Evolutionary conservation across 345 rosid genomes (phyloP), one percentile per base, ranked within the genome.

Genomic region (Durio zibethinus): DNA sequence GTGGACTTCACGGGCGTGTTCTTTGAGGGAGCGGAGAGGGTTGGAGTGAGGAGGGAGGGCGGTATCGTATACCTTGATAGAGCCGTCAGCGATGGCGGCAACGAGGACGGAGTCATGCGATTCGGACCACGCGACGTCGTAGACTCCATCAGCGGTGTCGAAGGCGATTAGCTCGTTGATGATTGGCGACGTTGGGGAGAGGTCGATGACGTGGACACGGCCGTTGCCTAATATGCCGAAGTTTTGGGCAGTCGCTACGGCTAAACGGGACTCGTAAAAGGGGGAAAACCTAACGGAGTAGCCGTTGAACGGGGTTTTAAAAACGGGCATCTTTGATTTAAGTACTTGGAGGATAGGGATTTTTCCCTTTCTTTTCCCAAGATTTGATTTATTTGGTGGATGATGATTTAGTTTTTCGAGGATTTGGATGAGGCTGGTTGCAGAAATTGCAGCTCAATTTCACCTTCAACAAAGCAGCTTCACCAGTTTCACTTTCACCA

Each of bases 181-280:
- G 20, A 81, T 77, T 15, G 87, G 80, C 15, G 89, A 85, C 79
- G 87, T 57, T 0, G 93, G 36, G 93, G 97, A 84, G 0, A 95
- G 90, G 80, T 91, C 87, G 82, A 95, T 93, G 54, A 95, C 87
- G 81, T 95, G 98, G 78, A 93, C 70, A 76, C 97, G 94, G n/a
- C 97, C 99, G 78, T 93, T 93, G 25, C 99, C 97, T 56, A 93
- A 88, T 84, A 94, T 94, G 56, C 98, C 98, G 78, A 90, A 94
- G 85, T 93, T 94, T 63, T 93, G 97, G 25, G 98, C 85, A n/a
- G 98, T 94, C 66, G 92, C 97, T 54, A 90, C 98, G 80, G 96
- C 97, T 68, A 95, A 87, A 10, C 94, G 93, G 36, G 91, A 85
- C 78, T 93, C 98, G 86, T 90, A 83, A 85, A 93, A 95, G 0